These are phyloP conservation scores for Litsea cubeba DNA, from an alignment of 164 flowering plant genomes.

Conservation along the genomic window DNA sequence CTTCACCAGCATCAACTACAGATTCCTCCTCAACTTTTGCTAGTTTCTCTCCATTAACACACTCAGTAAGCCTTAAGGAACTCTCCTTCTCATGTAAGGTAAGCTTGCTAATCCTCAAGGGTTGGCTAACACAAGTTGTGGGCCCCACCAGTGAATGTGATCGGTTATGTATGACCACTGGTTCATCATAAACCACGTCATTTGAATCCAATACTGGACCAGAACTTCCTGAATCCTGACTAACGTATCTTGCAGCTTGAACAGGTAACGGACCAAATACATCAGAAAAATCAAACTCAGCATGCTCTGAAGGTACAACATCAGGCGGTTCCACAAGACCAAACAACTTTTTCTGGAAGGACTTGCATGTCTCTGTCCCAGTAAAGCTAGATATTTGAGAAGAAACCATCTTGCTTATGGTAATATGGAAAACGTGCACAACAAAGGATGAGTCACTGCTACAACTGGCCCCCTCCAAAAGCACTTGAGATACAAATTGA, in stretches of 20 bases:
- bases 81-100: constrained; percentile 43
- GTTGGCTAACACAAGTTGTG: constrained; percentile 45
- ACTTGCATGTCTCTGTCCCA: constrained; percentile 18
- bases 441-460: constrained; percentile 10
- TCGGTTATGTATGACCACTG: constrained; percentile 49
- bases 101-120: constrained; percentile 52
- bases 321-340: constrained; percentile 36
- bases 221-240: constrained; percentile 19
- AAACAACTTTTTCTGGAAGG: constrained; percentile 30
- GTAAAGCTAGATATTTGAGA: constrained; percentile 38
- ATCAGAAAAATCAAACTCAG: constrained; percentile 80
- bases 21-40: constrained; percentile 27
- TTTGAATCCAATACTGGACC: constrained; percentile 17
- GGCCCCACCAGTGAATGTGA: constrained; percentile 78
- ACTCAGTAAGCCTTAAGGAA: constrained; percentile 35
- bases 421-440: not conserved
- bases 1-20: constrained; percentile 16
- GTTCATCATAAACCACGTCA: constrained; percentile 49
- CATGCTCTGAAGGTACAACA: constrained; percentile 27
- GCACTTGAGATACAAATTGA: constrained; percentile 14
- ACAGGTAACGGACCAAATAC: constrained; percentile 72
- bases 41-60: constrained; percentile 19
- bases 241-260: constrained; percentile 31
- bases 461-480: constrained; percentile 21
- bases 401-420: constrained; percentile 50